A percentile compares a stretch with the other conserved stretches of the same genome.
These are phyloP conservation scores for Pigoraptor vietnamica DNA, from an alignment of 78 protist species.

Conservation along the genomic window DNA sequence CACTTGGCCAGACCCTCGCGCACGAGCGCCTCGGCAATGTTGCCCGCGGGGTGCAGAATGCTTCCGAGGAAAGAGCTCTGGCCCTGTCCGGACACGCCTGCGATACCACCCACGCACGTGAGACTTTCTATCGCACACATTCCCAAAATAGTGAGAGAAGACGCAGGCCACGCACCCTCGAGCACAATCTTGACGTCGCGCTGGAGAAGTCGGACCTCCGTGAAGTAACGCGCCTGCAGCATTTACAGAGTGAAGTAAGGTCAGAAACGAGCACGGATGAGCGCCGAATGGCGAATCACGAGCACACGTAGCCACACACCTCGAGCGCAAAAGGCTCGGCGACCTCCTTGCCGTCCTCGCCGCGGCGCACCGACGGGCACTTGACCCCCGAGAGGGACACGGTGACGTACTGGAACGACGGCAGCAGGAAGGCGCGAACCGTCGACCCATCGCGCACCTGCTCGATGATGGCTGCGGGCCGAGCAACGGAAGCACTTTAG, in stretches of 20 bases:
- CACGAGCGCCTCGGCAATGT: slow-evolving; percentile 27
- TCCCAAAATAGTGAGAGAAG: too few species aligned
- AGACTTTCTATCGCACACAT: too few species aligned
- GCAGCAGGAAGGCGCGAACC: slow-evolving; percentile 27
- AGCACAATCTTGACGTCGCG: slow-evolving; percentile 30
- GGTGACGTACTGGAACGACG: slow-evolving; percentile 17
- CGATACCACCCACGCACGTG: neutral
- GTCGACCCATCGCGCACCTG: slow-evolving; percentile 45
- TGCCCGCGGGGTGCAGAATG: slow-evolving; percentile 33
- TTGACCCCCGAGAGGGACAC: slow-evolving; percentile 36
- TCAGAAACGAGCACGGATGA: neutral
- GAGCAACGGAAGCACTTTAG: neutral
- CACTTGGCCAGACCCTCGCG: slow-evolving; percentile 42
- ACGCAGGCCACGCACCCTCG: neutral
- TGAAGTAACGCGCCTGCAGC: slow-evolving; percentile 29
- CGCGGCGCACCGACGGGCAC: neutral
- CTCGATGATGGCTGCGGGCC: slow-evolving; percentile 24
- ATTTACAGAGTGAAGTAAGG: neutral
- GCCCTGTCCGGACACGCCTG: slow-evolving; percentile 11
- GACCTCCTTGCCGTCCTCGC: neutral
- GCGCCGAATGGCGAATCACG: neutral
- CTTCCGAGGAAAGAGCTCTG: slow-evolving; percentile 36
- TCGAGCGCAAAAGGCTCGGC: slow-evolving; percentile 43
- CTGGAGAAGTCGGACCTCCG: slow-evolving; percentile 49
- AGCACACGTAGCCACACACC: neutral